Evolutionary conservation across 257 asterid genomes (phyloP).

Genomic region (Ajuga chamaepitys): DNA sequence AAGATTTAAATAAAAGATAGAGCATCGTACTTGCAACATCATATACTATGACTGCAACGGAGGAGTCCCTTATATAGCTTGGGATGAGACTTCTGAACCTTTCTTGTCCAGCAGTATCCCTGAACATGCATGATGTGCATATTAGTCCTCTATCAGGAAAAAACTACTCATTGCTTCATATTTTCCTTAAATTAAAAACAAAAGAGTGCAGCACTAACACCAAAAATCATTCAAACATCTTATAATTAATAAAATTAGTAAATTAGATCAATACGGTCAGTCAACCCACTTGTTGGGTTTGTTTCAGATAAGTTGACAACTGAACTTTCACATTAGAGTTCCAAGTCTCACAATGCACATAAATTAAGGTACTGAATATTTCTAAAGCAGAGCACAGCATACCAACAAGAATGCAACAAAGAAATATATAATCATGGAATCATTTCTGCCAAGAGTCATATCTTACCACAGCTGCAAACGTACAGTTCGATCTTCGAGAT

Average conservation of each 20-base stretch:
- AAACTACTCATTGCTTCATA: slow-evolving; percentile 1
- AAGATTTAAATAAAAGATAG: neutral
- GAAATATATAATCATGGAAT: neutral
- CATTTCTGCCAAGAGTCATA: slow-evolving; percentile 13
- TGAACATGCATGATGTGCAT: slow-evolving; percentile 18
- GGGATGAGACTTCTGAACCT: slow-evolving; percentile 92
- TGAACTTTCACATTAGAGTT: neutral
- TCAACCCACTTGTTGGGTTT: neutral
- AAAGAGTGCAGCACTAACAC: neutral
- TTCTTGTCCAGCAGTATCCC: slow-evolving; percentile 99
- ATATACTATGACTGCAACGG: slow-evolving; percentile 82
- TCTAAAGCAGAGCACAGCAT: neutral
- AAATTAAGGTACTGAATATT: slow-evolving; percentile 1
- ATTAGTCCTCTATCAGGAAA: slow-evolving; percentile 8
- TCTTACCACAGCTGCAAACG: slow-evolving; percentile 89
- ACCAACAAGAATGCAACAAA: neutral
- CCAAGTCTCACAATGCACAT: neutral
- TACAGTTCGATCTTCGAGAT: slow-evolving; percentile 93
- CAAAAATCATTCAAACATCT: neutral
- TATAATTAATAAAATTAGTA: neutral
- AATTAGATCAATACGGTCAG: neutral
- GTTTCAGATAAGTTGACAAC: neutral
- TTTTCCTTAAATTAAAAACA: neutral
- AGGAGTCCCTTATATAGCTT: slow-evolving; percentile 86
- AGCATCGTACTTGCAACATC: slow-evolving; percentile 75